Evolutionary conservation across 148 eudicot species (phyloP).

Genomic region (Chenopodium album): DNA sequence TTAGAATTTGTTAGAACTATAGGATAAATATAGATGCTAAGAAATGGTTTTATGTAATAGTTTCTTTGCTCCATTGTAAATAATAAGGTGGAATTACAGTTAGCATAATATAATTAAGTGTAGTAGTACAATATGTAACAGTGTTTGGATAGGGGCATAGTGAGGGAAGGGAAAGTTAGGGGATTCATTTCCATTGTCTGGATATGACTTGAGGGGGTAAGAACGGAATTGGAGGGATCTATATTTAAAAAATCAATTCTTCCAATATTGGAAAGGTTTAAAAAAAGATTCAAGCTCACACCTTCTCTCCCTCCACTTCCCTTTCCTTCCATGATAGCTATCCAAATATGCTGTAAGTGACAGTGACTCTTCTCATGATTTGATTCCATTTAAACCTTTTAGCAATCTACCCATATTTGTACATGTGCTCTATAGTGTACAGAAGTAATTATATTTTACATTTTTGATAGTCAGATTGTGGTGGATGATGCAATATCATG

Average conservation of each 20-base stretch:
- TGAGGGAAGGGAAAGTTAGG: too few relatives aligned
- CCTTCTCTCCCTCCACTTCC: too few relatives aligned
- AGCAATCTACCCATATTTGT: background rate
- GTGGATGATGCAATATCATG: background rate
- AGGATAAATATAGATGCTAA: background rate
- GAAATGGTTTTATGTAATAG: background rate
- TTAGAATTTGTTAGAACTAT: background rate
- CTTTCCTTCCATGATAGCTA: too few relatives aligned
- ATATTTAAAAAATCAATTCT: too few relatives aligned
- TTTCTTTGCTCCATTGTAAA: background rate
- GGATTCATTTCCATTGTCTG: too few relatives aligned
- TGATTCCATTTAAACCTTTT: background rate
- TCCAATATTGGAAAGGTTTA: too few relatives aligned
- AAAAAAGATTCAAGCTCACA: too few relatives aligned
- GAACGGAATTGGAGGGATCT: too few relatives aligned
- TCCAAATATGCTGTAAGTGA: background rate
- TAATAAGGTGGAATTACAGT: background rate
- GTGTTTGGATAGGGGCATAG: too few relatives aligned
- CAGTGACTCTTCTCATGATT: background rate
- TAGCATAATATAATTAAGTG: background rate
- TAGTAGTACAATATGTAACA: background rate
- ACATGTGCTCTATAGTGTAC: background rate
- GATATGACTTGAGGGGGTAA: too few relatives aligned
- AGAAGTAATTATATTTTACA: background rate
- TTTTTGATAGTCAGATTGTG: background rate